These are phyloP conservation scores for Trichophyton verrucosum DNA, from an alignment of 2,329 filamentous ascomycete genomes.

Conservation along the genomic window DNA sequence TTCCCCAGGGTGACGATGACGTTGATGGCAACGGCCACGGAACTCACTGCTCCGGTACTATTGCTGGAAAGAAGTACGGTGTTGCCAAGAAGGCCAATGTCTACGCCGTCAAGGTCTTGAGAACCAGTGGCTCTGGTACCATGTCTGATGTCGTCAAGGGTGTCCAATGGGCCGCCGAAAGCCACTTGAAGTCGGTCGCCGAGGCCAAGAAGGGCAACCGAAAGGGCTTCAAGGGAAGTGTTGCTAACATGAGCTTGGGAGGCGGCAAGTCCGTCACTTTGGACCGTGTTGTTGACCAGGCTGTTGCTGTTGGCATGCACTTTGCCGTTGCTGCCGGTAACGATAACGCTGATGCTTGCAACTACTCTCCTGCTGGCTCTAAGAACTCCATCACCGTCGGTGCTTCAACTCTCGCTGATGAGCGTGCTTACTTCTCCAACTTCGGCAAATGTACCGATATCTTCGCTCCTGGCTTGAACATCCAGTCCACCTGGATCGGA, in stretches of 20 bases:
- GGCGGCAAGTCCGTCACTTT: conserved; percentile 92
- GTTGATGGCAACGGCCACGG: conserved; percentile 95
- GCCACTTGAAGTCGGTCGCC: conserved; percentile 64
- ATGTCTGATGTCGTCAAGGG: conserved; percentile 99
- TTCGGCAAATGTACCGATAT: conserved; percentile 99
- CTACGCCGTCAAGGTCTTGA: conserved; percentile 95
- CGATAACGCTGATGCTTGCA: conserved; percentile 97
- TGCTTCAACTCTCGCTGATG: conserved; percentile 82
- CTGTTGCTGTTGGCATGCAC: conserved; percentile 82
- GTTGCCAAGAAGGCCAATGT: conserved; percentile 97
- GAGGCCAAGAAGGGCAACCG: conserved; percentile 73
- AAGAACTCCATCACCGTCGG: conserved; percentile 88
- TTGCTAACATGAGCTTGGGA: conserved; percentile 98
- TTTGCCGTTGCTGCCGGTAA: conserved; percentile 98
- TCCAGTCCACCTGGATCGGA: conserved; percentile 96
- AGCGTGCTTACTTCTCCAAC: conserved; percentile 99
- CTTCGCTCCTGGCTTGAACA: conserved; percentile 94
- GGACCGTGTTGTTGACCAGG: conserved; percentile 85
- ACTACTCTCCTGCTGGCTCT: conserved; percentile 94
- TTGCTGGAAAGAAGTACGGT: conserved; percentile 97
- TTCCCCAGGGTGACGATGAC: conserved; percentile 72
- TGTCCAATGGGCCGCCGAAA: conserved; percentile 81
- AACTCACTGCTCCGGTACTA: conserved; percentile 96
- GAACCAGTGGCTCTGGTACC: conserved; percentile 91
- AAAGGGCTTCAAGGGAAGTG: conserved; percentile 96